phyloP scores from a whole-genome alignment of 2,329 filamentous ascomycete species.

The Coccinonectria pachysandricola region DNA sequence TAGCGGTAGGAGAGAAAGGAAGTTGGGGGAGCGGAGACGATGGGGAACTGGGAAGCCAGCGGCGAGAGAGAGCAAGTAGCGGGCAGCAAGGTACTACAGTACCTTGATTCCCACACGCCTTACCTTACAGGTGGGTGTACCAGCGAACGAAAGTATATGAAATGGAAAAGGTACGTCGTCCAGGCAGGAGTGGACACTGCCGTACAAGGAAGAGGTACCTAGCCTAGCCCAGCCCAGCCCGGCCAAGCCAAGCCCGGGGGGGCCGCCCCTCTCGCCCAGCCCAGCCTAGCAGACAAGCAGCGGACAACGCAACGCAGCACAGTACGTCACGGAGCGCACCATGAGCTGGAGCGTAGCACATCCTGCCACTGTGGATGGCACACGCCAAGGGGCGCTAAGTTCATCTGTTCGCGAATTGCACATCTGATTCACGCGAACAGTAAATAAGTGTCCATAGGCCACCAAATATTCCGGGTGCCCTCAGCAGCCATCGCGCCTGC shows the following conservation, averaged over 20 bases:
- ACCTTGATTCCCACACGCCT: conserved; percentile 4
- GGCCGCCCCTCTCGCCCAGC: conserved; percentile 3
- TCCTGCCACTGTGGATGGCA: too few relatives aligned
- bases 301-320: conserved; percentile 4
- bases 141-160: too few relatives aligned
- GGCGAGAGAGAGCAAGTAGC: conserved; percentile 17
- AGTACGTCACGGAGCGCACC: conserved; percentile 8
- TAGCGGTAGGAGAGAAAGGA: conserved; percentile 17
- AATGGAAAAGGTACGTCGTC: too few relatives aligned
- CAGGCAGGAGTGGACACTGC: conserved; percentile 8
- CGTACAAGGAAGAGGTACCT: too few relatives aligned
- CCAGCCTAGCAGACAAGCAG: conserved; percentile 1
- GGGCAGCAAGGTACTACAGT: conserved; percentile 9
- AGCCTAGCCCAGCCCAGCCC: conserved; percentile 9
- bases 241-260: conserved; percentile 1
- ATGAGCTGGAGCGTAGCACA: too few relatives aligned
- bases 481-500: too few relatives aligned
- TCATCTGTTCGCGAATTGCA: too few relatives aligned
- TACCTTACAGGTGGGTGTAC: conserved; percentile 15
- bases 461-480: too few relatives aligned
- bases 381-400: too few relatives aligned
- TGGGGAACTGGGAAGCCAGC: conserved; percentile 20
- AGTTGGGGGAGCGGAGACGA: conserved; percentile 23
- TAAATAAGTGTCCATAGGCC: too few relatives aligned
- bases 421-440: too few relatives aligned